Evolutionary conservation across 2,329 filamentous ascomycete genomes (phyloP), one percentile per base, ranked within the genome.

Genomic region (Claviceps cyperi): DNA sequence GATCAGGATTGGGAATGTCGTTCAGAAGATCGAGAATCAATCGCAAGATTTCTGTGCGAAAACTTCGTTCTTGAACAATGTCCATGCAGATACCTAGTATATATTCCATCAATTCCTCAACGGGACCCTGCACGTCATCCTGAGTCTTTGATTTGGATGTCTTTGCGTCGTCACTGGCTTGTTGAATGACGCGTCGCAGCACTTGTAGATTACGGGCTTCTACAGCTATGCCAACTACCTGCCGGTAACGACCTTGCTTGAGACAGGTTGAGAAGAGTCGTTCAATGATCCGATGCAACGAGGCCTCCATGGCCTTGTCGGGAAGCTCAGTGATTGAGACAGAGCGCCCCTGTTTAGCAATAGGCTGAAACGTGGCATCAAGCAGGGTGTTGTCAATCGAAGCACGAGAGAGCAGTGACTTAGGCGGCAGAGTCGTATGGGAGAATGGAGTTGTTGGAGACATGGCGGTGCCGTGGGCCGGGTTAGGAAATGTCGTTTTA

Each of bases 71-170:
- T 68, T 97, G 92, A 17, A 98, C 89, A 53, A 97, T 84, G 54
- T 94, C 90, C 88, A 98, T 94, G 73, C 91, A 96, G 57, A 98
- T 94, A 58, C 90, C 82, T 54, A 98, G 71, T 19, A 92, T 85
- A 62, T 98, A 98, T 58, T 98, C 92, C 83, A 98, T 92, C 51
- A 98, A 70, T 64, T 97, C 91, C 63, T 97, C 90, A 17, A 88
- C 84, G 28, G 83, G 79, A 3, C 78, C 75, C 46, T 72, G 67
- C 11, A 66, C 65, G 43, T 70, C 68, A 21, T 75, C 74, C 37
- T 69, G 67, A 5, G 68, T 48, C 55, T 81, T 78, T 4, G 71
- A 66, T 62, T 83, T 80, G 58, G 76, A 72, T 49, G 78, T 76
- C 69, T 85, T 88, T 67, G 89, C 87, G 56, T 94, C 88, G 47